Base-by-base conservation (phyloP, 2,329 filamentous ascomycete genomes). In the Alternaria brassicicola region DNA sequence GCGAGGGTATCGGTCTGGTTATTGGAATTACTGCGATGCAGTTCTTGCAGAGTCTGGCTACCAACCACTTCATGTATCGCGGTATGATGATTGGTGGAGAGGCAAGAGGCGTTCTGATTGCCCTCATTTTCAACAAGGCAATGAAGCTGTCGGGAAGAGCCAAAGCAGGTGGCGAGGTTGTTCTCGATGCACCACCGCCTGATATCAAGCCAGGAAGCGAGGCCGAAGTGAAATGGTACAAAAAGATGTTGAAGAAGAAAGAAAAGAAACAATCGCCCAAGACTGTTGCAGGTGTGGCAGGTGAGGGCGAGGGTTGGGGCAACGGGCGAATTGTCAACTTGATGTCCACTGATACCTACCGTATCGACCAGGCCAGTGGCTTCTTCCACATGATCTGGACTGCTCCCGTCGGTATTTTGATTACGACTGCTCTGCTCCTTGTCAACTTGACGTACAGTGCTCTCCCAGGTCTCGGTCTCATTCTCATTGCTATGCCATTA, bases 271-370 rank as follows among this genome's bases (percentile, higher is more conserved):
- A 79, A 41, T 68, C 81, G 26, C 80, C 81, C 47, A 76, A 76
- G 3, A 76, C 73, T 12, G 78, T 80, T 12, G 77, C 81, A 3
- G 85, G 84, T 3, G 79, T 89, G 19, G 78, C 85, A 10, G 87
- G 86, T 4, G 90, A 95, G 68, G 91, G 89, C 3, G 82, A 86
- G 21, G 95, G 94, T 23, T 98, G 94, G 94, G 89, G 89, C 56
- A 98, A 97, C 70, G 95, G 95, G 21, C 88, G 92, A 62, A 92
- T 98, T 51, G 88, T 95, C 73, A 96, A 96, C 66, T 75, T 98
- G 67, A 97, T 98, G 93, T 94, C 92, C 61, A 92, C 95, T 42
- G 94, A 98, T 74, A 96, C 93, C 0, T 96, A 96, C 77, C 92
- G 94, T 65, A 84, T 99, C 59, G 93, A 98, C 69, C 90, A 93